phyloP scores from a whole-genome alignment of 495 filamentous ascomycete genomes.

The Entonaema liquescens region DNA sequence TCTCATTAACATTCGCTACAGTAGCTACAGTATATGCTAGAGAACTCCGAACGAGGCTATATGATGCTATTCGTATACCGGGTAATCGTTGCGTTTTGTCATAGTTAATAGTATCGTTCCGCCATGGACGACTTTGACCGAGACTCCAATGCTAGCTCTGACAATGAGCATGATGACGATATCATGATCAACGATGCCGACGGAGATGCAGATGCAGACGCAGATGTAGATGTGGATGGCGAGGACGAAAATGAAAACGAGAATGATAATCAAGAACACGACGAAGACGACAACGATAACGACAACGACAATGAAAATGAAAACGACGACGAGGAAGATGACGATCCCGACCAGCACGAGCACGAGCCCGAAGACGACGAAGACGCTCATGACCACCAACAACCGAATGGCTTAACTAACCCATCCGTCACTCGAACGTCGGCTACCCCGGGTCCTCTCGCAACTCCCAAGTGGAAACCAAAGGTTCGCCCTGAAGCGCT shows the following conservation, averaged over 20 bases:
- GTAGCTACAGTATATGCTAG: neutral
- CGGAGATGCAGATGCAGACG: constrained; percentile 53
- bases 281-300: constrained; percentile 72
- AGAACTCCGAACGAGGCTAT: neutral
- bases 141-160: constrained; percentile 71
- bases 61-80: neutral
- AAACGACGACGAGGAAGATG: constrained; percentile 65
- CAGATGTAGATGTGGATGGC: constrained; percentile 55
- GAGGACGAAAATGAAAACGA: constrained; percentile 60
- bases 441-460: constrained; percentile 57
- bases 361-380: constrained; percentile 71
- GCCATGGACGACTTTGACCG: constrained; percentile 47
- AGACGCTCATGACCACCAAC: constrained; percentile 52
- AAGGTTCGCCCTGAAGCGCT: constrained; percentile 80
- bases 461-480: constrained; percentile 62
- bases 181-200: constrained; percentile 68
- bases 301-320: constrained; percentile 69
- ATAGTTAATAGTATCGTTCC: neutral
- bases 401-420: constrained; percentile 33
- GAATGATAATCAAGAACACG: constrained; percentile 66
- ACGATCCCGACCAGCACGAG: constrained; percentile 64
- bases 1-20: neutral
- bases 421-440: constrained; percentile 52
- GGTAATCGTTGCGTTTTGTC: neutral
- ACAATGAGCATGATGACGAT: constrained; percentile 73